Conservation (phyloP, 306 rosid genomes). For the Quercus alba region DNA sequence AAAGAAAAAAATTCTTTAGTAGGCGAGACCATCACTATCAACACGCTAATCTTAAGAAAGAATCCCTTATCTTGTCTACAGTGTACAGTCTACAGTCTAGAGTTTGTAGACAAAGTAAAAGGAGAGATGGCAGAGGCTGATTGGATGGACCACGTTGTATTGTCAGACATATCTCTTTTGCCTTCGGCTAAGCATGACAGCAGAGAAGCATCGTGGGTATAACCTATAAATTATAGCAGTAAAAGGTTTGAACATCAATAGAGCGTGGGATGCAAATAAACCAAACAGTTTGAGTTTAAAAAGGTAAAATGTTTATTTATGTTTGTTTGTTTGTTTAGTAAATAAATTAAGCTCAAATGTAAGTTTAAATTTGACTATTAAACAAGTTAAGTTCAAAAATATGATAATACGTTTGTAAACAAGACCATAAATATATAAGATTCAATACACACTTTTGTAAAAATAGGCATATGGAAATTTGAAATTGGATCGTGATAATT, state of each 20-base stretch:
- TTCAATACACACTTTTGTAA: too few relatives aligned
- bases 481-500: too few relatives aligned
- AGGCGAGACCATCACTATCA: background rate
- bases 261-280: too few relatives aligned
- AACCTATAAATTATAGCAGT: background rate
- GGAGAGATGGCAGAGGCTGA: background rate
- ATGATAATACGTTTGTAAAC: too few relatives aligned
- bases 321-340: too few relatives aligned
- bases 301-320: too few relatives aligned
- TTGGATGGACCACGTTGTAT: background rate
- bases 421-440: too few relatives aligned
- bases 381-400: too few relatives aligned
- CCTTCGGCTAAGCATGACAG: background rate
- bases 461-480: too few relatives aligned
- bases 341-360: too few relatives aligned
- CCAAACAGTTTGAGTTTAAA: too few relatives aligned
- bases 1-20: background rate
- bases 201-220: background rate
- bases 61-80: constrained; percentile 11
- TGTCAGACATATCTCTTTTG: background rate
- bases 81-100: background rate
- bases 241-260: background rate
- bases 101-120: background rate
- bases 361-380: too few relatives aligned
- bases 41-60: background rate